phyloP scores from a whole-genome alignment of 2,329 filamentous ascomycete species.

The Teratosphaeria viscida region DNA sequence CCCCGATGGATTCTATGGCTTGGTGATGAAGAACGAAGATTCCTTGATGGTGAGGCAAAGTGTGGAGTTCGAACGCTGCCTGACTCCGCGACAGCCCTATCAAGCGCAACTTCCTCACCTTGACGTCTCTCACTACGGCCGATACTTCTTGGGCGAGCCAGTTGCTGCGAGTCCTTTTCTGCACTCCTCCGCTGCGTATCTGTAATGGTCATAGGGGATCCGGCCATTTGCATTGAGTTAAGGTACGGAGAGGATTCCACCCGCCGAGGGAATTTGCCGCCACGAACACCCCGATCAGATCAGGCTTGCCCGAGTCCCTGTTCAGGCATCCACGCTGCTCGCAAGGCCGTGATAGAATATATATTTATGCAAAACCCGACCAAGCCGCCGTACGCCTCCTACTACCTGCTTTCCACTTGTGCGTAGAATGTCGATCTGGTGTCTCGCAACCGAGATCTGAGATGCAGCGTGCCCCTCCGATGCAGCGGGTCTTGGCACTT shows the following conservation, averaged over 20 bases:
- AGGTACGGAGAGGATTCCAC: slow-evolving; percentile 2
- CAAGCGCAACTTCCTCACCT: not conserved
- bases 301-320: not conserved
- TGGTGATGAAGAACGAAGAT: slow-evolving; percentile 2
- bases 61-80: slow-evolving; percentile 8
- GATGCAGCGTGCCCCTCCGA: not conserved
- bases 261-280: not conserved
- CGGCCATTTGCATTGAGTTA: slow-evolving; percentile 11
- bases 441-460: not conserved
- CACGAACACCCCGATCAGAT: not conserved
- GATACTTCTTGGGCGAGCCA: slow-evolving; percentile 3
- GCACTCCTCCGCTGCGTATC: slow-evolving; percentile 3
- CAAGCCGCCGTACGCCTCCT: not conserved
- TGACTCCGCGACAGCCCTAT: slow-evolving; percentile 6
- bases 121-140: slow-evolving; percentile 1
- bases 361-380: not conserved
- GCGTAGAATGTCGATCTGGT: not conserved
- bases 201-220: slow-evolving; percentile 5
- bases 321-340: not conserved
- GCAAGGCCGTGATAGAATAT: not conserved
- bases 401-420: not conserved
- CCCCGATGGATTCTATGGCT: slow-evolving; percentile 1
- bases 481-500: not conserved
- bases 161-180: slow-evolving; percentile 2
- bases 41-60: slow-evolving; percentile 4